Evolutionary conservation across 345 rosid genomes (phyloP), one percentile per base, ranked within the genome.

Genomic region (Moringa oleifera): DNA sequence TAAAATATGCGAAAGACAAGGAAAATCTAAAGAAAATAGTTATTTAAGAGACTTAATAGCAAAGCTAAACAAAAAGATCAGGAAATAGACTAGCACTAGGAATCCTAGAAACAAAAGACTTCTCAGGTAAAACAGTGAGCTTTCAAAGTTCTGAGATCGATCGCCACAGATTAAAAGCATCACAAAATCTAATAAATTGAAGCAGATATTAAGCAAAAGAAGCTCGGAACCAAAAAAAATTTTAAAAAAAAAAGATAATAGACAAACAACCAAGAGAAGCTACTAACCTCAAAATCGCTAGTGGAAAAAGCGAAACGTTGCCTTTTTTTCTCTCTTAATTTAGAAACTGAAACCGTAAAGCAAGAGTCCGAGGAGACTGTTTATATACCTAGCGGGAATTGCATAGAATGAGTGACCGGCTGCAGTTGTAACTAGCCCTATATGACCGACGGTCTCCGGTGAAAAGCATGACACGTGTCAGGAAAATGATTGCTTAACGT

Each of bases 371-470:
- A 77, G 75, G 64, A 62, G 72, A 74, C 67, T 54, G 71, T 23
- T 66, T 78, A 62, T 77, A 76, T 82, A 71, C 59, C 77, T 63
- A 84, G 84, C 86, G 89, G 84, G 84, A 74, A 75, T 67, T 62
- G 66, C 61, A 47, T 65, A 19, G 65, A 45, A 13, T 68, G 72
- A 70, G 71, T 57, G 55, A 78, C 83, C 70, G 77, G 81, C 77
- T 64, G 73, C 73, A 67, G 55, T 59, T 37, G 83, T 71, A 41
- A 36, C 20, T 20, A 25, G 31, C 55, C 59, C 51, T 33, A 18
- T 36, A 24, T 19, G 23, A 71, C 76, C 61, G 77, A 66, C 65
- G 51, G 19, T 58, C 15, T 22, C 50, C 11, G 63, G 75, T 63
- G 12, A 4, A 2, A 0, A 0, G 0, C 0, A 0, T 18, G 63